Conservation (phyloP, 1,139 yeast species). For the Barnettozyma hawaiiensis region DNA sequence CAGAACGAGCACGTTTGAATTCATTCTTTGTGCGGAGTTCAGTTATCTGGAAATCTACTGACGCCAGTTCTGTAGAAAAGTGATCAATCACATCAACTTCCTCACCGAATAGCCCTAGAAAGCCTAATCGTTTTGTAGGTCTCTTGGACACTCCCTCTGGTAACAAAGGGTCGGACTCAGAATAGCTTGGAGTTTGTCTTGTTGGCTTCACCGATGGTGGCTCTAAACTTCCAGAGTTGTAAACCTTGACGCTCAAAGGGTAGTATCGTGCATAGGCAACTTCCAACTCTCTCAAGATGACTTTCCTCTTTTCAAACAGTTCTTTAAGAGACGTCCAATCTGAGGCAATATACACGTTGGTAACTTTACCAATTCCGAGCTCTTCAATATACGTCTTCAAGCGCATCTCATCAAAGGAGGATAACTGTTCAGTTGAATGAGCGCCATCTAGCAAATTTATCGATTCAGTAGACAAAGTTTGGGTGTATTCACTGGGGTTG, state of each 20-base stretch:
- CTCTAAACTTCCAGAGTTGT: conserved; percentile 21
- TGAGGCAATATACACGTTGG: conserved; percentile 47
- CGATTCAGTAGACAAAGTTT: conserved; percentile 15
- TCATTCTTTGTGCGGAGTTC: conserved; percentile 42
- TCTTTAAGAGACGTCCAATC: conserved; percentile 47
- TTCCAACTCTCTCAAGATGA: conserved; percentile 38
- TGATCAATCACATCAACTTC: conserved; percentile 61
- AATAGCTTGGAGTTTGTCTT: background rate
- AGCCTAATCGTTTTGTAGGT: conserved; percentile 40
- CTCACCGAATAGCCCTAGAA: conserved; percentile 49
- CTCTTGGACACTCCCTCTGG: conserved; percentile 21
- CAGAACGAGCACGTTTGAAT: conserved; percentile 39
- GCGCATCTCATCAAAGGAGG: conserved; percentile 33
- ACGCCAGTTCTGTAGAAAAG: conserved; percentile 49
- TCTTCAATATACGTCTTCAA: conserved; percentile 53
- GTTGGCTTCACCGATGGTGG: conserved; percentile 23
- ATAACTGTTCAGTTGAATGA: background rate
- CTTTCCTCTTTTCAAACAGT: conserved; percentile 36
- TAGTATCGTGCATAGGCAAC: conserved; percentile 40
- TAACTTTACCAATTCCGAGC: conserved; percentile 56
- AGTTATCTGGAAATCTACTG: conserved; percentile 52
- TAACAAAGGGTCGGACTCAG: conserved; percentile 14
- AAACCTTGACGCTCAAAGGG: conserved; percentile 40
- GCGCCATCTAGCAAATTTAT: background rate
- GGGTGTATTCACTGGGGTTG: conserved; percentile 36